Evolutionary conservation across 2,329 filamentous ascomycete genomes (phyloP), one percentile per base, ranked within the genome.

Genomic region (Verticillium isaacii): DNA sequence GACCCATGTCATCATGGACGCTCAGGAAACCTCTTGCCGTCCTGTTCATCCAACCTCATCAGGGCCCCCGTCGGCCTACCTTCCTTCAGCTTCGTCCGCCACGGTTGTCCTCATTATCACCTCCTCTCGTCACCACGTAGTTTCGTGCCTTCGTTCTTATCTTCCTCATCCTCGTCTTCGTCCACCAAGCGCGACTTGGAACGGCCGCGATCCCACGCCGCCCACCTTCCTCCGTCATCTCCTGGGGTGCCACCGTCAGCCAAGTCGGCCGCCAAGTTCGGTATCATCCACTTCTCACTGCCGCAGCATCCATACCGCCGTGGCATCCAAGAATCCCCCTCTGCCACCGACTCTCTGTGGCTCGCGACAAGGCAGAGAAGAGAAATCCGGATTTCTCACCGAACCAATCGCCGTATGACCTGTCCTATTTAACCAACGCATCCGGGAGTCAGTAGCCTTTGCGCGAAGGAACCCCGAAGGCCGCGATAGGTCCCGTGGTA

Each of bases 401-500:
- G 45, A 23, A 23, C 45, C n/a, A 25, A 52, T 52, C 45, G 45
- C 45, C 45, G 23, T 3, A 19, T 4, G 39, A 15, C 19, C 45
- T 19, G 11, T 52, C 19, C 45, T 25, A 52, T 52, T 52, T 23
- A 52, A 23, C 2, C 45, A 25, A 25, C 58, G 56, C 64, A 52
- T 59, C 57, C 64, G 14, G 12, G 25, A n/a, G 19, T 11, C 45
- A 23, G n/a, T 2, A 14, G 45, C 19, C 2, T 3, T 25, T 9
- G 19, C n/a, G 23, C 19, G n/a, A 23, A 52, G n/a, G 19, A 29
- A 29, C 45, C 19, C 45, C 45, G 45, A 52, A 52, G 6, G 9
- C 45, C 45, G 45, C 45, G 19, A 25, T 19, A 23, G 45, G 11
- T 23, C 19, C 45, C n/a, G n/a, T 52, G 63, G 61, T 59, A 64